Evolutionary conservation across 2,329 filamentous ascomycete species (phyloP).

Genomic region (Aspergillus sclerotialis): DNA sequence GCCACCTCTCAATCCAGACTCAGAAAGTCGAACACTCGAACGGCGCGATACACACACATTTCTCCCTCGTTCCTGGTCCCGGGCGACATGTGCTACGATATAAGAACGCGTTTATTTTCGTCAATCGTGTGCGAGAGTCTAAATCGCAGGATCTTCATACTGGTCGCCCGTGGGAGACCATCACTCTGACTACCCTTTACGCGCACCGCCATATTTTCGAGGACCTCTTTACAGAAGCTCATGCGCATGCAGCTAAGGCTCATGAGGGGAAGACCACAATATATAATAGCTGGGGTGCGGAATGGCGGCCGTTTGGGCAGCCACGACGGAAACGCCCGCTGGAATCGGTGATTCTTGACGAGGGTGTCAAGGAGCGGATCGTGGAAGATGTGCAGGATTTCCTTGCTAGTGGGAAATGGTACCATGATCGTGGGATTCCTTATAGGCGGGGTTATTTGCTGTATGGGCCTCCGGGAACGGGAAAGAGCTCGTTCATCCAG

Average conservation of each 20-base stretch:
- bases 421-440: conserved; percentile 87
- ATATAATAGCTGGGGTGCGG: conserved; percentile 74
- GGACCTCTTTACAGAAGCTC: conserved; percentile 80
- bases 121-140: conserved; percentile 77
- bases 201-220: conserved; percentile 84
- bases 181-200: conserved; percentile 88
- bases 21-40: conserved; percentile 55
- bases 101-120: conserved; percentile 76
- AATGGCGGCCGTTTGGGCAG: conserved; percentile 79
- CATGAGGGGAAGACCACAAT: conserved; percentile 91
- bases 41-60: conserved; percentile 68
- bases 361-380: conserved; percentile 74
- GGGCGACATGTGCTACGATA: conserved; percentile 84
- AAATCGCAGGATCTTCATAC: conserved; percentile 72
- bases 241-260: conserved; percentile 67
- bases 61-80: conserved; percentile 84
- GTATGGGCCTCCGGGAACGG: conserved; percentile 82
- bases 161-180: conserved; percentile 87
- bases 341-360: conserved; percentile 77
- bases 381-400: conserved; percentile 79
- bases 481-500: conserved; percentile 94
- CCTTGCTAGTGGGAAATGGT: conserved; percentile 72
- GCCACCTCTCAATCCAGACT: conserved; percentile 60
- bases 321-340: conserved; percentile 80
- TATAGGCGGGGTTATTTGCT: conserved; percentile 85